Percentiles rank a stretch among this genome's conserved stretches.
These are phyloP conservation scores for Xerocomellus dryophilus DNA, from an alignment of 768 basidiomycete species.

Conservation along the genomic window DNA sequence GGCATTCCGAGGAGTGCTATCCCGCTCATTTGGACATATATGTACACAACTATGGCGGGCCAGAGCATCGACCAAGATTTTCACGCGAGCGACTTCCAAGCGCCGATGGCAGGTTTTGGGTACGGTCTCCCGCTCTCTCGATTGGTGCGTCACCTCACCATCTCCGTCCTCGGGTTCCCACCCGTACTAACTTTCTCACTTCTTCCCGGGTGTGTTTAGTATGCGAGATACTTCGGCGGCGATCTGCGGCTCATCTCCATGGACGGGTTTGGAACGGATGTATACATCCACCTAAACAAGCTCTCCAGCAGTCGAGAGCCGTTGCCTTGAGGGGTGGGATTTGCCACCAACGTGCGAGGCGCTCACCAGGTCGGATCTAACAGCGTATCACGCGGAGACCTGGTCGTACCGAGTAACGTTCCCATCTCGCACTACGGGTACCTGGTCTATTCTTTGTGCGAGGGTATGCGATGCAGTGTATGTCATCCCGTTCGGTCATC, in stretches of 20 bases:
- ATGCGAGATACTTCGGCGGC: conserved; percentile 93
- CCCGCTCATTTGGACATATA: conserved; percentile 97
- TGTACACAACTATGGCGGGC: conserved; percentile 85
- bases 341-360: not conserved
- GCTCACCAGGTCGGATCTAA: not conserved
- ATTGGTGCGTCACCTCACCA: conserved; percentile 53
- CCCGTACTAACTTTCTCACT: not conserved
- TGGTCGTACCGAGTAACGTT: not conserved
- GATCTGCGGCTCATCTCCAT: conserved; percentile 93
- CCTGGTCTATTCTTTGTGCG: not conserved
- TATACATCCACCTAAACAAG: conserved; percentile 88
- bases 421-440: not conserved
- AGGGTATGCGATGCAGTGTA: not conserved
- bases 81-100: conserved; percentile 83
- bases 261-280: conserved; percentile 97
- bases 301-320: conserved; percentile 52
- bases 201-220: conserved; percentile 41
- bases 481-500: conserved; percentile 1
- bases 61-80: conserved; percentile 76
- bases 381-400: not conserved
- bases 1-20: conserved; percentile 82
- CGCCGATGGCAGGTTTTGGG: conserved; percentile 97
- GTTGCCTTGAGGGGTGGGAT: conserved; percentile 16
- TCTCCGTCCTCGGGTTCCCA: conserved; percentile 67
- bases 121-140: conserved; percentile 92